Base-by-base conservation (phyloP, 176 grass and related monocot genomes). In the Bromus sterilis region DNA sequence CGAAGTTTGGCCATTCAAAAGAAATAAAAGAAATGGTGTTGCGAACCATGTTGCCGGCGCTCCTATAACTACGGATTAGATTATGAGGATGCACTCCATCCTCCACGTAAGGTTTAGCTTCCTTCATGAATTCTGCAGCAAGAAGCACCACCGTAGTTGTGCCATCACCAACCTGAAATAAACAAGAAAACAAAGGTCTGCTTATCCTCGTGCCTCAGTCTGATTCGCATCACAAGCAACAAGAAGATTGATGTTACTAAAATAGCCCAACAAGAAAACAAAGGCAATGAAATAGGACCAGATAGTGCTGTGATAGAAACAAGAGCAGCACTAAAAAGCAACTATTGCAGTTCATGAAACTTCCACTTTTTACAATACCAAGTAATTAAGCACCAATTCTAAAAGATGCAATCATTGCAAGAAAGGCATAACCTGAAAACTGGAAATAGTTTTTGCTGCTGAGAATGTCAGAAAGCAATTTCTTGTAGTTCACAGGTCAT, bases 101-200 rank as follows among this genome's bases (percentile, higher is more conserved):
- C 77, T 99, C 96, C 74, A 99, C 71, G 23, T 95, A 99, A 86
- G 96, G 96, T 83, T 99, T 99, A 70, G 93, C 96, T 79, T 99
- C 96, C 75, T 88, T 99, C 11, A 95, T 78, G 64, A 99, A 99
- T 74, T 99, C 96, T 13, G 88, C 89, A 29, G 96, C 93, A 74
- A 99, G 89, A 90, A 99, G 96, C 59, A 99, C 96, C 11, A 99
- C 96, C 14, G 96, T 99, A 60, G 96, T 99, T n/a, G 96, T 99
- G 20, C 93, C 96, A 85, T 99, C 96, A 89, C 96, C 96, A 14
- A 99, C 96, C 96, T 99, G 66, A 57, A 61, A 32, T 42, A 86
- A 78, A 90, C 7, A 46, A 74, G 55, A 71, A 9, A 48, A 49
- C 18, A 4, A 26, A 76, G n/a, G 33, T 77, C 53, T 59, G 13